Percentiles rank a stretch among this genome's conserved stretches.
These are phyloP conservation scores for Penicillium sp. DNA, from an alignment of 2,329 filamentous ascomycete species.

Conservation along the genomic window DNA sequence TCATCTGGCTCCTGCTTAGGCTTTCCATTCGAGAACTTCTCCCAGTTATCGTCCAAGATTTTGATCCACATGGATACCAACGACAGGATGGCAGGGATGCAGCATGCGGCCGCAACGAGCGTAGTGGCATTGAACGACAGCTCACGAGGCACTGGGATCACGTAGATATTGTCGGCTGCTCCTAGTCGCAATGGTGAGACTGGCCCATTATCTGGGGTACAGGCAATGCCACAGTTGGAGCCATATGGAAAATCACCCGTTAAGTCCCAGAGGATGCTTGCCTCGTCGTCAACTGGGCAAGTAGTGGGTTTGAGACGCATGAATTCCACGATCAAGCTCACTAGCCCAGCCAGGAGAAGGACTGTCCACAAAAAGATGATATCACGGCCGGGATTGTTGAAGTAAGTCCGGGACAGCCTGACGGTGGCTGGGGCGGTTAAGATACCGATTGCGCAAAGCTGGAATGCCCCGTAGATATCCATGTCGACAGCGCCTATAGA, in stretches of 20 bases:
- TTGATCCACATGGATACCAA: slow-evolving; percentile 56
- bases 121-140: slow-evolving; percentile 54
- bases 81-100: slow-evolving; percentile 55
- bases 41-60: slow-evolving; percentile 56
- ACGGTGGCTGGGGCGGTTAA: slow-evolving; percentile 56
- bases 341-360: slow-evolving; percentile 48
- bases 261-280: slow-evolving; percentile 30
- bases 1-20: slow-evolving; percentile 27
- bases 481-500: slow-evolving; percentile 54
- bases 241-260: slow-evolving; percentile 20
- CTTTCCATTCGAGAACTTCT: slow-evolving; percentile 33
- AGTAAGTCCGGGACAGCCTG: slow-evolving; percentile 55
- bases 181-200: slow-evolving; percentile 49
- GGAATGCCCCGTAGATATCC: slow-evolving; percentile 61
- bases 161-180: slow-evolving; percentile 53
- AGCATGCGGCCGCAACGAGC: slow-evolving; percentile 56
- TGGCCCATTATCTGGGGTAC: slow-evolving; percentile 26
- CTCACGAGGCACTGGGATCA: slow-evolving; percentile 50
- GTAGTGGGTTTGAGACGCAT: slow-evolving; percentile 44
- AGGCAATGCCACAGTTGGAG: slow-evolving; percentile 10
- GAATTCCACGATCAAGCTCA: slow-evolving; percentile 57
- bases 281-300: slow-evolving; percentile 39
- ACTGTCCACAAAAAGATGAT: slow-evolving; percentile 59
- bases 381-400: slow-evolving; percentile 55
- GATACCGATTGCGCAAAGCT: slow-evolving; percentile 58